Evolutionary conservation across 2,329 filamentous ascomycete genomes (phyloP).

Genomic region (Trichoderma hamatum): DNA sequence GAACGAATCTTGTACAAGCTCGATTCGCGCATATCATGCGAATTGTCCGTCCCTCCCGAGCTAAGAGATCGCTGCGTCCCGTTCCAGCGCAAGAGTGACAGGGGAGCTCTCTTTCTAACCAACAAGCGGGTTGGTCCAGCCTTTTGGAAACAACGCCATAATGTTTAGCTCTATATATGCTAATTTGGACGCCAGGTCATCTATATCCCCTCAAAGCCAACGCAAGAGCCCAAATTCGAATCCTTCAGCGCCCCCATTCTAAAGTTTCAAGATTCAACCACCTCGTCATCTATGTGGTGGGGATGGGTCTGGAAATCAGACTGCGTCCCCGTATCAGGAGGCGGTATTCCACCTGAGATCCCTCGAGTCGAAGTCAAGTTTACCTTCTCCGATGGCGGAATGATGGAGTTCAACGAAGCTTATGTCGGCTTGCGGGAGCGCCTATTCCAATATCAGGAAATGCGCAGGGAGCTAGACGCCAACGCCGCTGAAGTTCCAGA

Average conservation of each 20-base stretch:
- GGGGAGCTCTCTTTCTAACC: constrained; percentile 77
- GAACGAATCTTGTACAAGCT: constrained; percentile 83
- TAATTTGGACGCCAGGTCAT: constrained; percentile 59
- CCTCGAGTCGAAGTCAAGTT: constrained; percentile 78
- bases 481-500: constrained; percentile 69
- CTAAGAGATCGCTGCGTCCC: constrained; percentile 62
- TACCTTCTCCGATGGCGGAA: constrained; percentile 93
- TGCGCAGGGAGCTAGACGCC: constrained; percentile 69
- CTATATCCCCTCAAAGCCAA: constrained; percentile 76
- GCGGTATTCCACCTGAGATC: constrained; percentile 76
- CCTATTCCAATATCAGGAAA: constrained; percentile 77
- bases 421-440: constrained; percentile 86
- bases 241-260: constrained; percentile 90
- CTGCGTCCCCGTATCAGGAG: constrained; percentile 79
- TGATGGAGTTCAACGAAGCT: constrained; percentile 81
- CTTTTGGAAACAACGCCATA: neutral
- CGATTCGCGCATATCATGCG: constrained; percentile 75
- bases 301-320: constrained; percentile 87
- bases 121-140: constrained; percentile 71
- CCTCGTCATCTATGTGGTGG: constrained; percentile 82
- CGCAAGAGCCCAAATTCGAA: constrained; percentile 64
- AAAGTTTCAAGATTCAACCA: constrained; percentile 82
- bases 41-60: constrained; percentile 70
- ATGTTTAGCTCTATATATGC: constrained; percentile 5
- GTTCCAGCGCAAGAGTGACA: constrained; percentile 72